Base-by-base conservation (phyloP, 371 early-diverging fungal genomes). In the Apophysomyces sp. region DNA sequence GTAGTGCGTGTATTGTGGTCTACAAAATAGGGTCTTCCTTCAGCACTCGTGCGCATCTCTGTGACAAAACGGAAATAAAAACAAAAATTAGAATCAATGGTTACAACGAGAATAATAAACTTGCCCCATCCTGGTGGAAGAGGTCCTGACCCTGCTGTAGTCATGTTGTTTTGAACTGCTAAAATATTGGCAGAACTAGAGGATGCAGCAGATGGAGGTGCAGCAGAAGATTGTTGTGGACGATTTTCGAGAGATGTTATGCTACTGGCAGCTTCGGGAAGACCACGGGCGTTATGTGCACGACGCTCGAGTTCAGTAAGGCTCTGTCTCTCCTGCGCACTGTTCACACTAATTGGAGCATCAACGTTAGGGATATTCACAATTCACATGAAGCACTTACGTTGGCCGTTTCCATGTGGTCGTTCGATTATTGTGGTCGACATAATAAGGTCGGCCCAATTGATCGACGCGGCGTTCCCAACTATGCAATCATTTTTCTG, bases 1-100 rank as follows among this genome's bases (percentile, higher is more conserved):
- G 99, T 98, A 0, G 95, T 92, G 31, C 96, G 91, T 4, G 95
- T 96, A 68, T 94, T 97, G 76, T 98, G 99, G 69, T 98, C 96
- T 16, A 98, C 98, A 85, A 92, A 98, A 74, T 97, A 98, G 1
- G 94, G 88, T 7, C 97, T 80, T 6, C 97, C 98, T 67, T 95
- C 95, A 7, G 91, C 83, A 4, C 93, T 97, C 40, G 86, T 80
- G 39, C 98, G 81, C 82, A 91, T 77, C 66, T 81, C 81, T 76
- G n/a, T n/a, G n/a, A n/a, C n/a, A n/a, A n/a, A n/a, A n/a, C n/a
- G n/a, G n/a, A n/a, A n/a, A n/a, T n/a, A n/a, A n/a, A n/a, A n/a
- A n/a, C n/a, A n/a, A n/a, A 44, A 31, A 26, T 9, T 11, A 36
- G 9, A 41, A 54, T 15, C 8, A 41, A 34, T 56, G 37, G 32